Conservation (phyloP, 345 rosid species). For the Erucastrum elatum region DNA sequence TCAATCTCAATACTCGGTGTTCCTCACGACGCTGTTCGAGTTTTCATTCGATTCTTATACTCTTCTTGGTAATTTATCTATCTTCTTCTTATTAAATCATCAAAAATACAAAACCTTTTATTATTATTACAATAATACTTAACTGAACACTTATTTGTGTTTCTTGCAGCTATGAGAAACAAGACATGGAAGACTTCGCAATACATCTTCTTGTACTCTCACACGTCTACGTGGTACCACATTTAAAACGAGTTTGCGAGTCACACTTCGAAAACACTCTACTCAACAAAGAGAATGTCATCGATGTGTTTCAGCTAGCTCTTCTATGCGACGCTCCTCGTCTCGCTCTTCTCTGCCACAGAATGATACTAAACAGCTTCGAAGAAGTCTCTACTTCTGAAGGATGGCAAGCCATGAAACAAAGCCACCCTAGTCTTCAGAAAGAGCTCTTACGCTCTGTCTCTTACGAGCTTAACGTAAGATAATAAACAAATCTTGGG, state of each 20-base stretch:
- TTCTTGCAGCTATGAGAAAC: slow-evolving; percentile 60
- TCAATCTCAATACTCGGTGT: slow-evolving; percentile 69
- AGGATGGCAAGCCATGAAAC: slow-evolving; percentile 79
- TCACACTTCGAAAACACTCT: slow-evolving; percentile 50
- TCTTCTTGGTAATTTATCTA: slow-evolving; percentile 62
- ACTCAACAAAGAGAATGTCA: slow-evolving; percentile 64
- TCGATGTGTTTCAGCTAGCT: slow-evolving; percentile 80
- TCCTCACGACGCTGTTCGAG: slow-evolving; percentile 71
- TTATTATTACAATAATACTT: not conserved
- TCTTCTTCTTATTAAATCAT: not conserved
- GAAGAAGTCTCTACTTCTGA: slow-evolving; percentile 50
- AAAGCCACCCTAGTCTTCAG: slow-evolving; percentile 74
- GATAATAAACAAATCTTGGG: not conserved
- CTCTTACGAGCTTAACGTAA: slow-evolving; percentile 59
- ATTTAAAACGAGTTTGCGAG: slow-evolving; percentile 61
- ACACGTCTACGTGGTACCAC: slow-evolving; percentile 68
- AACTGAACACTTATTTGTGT: slow-evolving; percentile 16
- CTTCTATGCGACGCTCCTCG: slow-evolving; percentile 83
- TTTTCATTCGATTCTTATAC: slow-evolving; percentile 73
- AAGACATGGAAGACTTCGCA: slow-evolving; percentile 68
- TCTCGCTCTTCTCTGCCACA: slow-evolving; percentile 65
- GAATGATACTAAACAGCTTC: slow-evolving; percentile 57
- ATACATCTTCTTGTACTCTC: slow-evolving; percentile 72
- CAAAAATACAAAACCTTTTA: not conserved
- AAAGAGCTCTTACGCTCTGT: slow-evolving; percentile 59